Percentiles rank a stretch among this genome's conserved stretches.
Conservation (phyloP, 106 monocot genomes). For the Apostasia ramifera region DNA sequence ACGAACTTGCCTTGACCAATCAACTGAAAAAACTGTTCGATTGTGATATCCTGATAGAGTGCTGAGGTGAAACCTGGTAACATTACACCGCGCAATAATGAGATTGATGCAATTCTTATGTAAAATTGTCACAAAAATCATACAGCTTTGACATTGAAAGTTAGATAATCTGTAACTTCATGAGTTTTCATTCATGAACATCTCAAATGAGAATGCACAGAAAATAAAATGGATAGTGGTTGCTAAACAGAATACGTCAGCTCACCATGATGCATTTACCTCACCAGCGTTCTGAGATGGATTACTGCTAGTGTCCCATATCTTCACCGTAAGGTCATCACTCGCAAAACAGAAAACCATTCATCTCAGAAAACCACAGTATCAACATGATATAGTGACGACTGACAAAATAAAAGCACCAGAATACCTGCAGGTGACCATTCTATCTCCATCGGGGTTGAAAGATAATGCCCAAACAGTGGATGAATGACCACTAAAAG, state of each 20-base stretch:
- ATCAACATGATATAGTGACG: background rate
- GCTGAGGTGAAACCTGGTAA: slow-evolving; percentile 58
- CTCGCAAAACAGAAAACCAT: slow-evolving; percentile 32
- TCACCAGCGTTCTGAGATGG: slow-evolving; percentile 28
- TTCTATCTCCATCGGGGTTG: slow-evolving; percentile 58
- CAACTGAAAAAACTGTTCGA: slow-evolving; percentile 66
- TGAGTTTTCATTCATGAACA: background rate
- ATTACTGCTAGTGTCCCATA: slow-evolving; percentile 62
- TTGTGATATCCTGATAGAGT: slow-evolving; percentile 73
- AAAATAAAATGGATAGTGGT: no score
- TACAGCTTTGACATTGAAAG: background rate
- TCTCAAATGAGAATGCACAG: background rate
- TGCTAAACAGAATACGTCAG: background rate
- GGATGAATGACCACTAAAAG: slow-evolving; percentile 84
- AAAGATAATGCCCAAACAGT: slow-evolving; percentile 90
- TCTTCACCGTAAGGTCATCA: slow-evolving; percentile 88
- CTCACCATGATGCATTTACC: slow-evolving; percentile 43
- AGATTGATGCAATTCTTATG: background rate
- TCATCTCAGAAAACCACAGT: background rate
- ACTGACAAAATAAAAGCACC: no score
- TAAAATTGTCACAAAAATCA: background rate
- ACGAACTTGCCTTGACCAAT: slow-evolving; percentile 68
- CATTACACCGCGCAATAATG: slow-evolving; percentile 1
- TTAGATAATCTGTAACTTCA: no score
- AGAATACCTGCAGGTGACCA: slow-evolving; percentile 87